Evolutionary conservation across 345 rosid species (phyloP).

Genomic region (Schrenkiella parvula): DNA sequence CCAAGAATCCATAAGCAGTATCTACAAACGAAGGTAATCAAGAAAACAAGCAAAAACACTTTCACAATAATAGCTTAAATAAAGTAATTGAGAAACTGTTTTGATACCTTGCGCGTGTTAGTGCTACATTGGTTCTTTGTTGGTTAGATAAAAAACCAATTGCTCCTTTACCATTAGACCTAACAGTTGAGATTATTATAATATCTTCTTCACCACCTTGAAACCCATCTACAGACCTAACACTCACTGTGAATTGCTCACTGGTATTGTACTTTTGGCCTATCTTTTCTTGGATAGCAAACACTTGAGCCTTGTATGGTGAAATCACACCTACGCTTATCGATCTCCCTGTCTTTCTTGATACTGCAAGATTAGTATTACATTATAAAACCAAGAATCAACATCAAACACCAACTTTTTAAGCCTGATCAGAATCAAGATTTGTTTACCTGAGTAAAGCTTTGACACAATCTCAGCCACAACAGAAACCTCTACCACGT

Average conservation of each 20-base stretch:
- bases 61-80: neutral
- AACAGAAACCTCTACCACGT: conserved; percentile 40
- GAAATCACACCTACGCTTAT: conserved; percentile 46
- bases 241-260: conserved; percentile 30
- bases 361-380: conserved; percentile 9
- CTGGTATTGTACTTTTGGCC: neutral
- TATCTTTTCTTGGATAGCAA: conserved; percentile 44
- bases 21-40: conserved; percentile 4
- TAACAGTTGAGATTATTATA: conserved; percentile 48
- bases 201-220: conserved; percentile 55
- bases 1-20: conserved; percentile 50
- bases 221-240: conserved; percentile 47
- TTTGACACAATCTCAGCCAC: conserved; percentile 33
- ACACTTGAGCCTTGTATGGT: conserved; percentile 51
- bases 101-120: conserved; percentile 44
- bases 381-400: conserved; percentile 3
- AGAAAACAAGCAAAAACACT: neutral
- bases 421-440: neutral
- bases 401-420: neutral
- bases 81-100: neutral
- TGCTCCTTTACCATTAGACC: conserved; percentile 37
- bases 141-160: conserved; percentile 41
- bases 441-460: conserved; percentile 39
- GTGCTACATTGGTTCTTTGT: conserved; percentile 41
- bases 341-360: conserved; percentile 8